Base-by-base conservation (phyloP, 1,139 yeast genomes). In the Yamadazyma jaroonii region DNA sequence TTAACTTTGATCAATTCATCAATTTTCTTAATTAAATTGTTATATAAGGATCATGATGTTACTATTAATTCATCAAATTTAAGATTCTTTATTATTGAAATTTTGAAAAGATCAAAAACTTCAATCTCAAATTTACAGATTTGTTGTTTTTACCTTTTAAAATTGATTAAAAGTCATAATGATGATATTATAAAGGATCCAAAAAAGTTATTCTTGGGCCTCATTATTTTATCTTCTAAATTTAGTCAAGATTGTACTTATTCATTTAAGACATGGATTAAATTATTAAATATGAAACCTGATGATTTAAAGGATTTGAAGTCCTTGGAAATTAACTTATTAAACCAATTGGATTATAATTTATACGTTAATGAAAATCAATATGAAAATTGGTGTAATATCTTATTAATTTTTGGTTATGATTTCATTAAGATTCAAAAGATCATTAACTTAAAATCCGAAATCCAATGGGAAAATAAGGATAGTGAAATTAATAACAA, bases 161-260 rank as follows among this genome's bases (percentile, higher is more conserved):
- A 75, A 46, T 56, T 83, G 36, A 54, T 65, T 35, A 54, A 59
- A 37, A 36, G 42, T 21, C 25, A 41, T 29, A 32, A 45, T 36
- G 32, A 38, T 14, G 34, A 39, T 31, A 43, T 56, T 17, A 53
- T 65, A 23, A 44, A 46, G 14, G 81, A 86, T 52, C 83, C 88
- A 6, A 77, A 84, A 49, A 77, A 84, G 45, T 69, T 80, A 32
- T 81, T 86, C 47, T 67, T 86, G 44, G 77, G 83, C 3, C 71
- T 84, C 49, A 57, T 85, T 37, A 82, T 85, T 40, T 63, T 85
- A 34, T 81, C 92, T 2, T 76, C 84, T 38, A 86, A 86, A 55
- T 84, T 80, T 56, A 69, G 76, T 44, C 88, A 81, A 55, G 95
- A 86, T 59, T 76, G 80, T 40, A 83, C 82, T 53, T 84, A 77